Evolutionary conservation across 768 basidiomycete genomes (phyloP), one percentile per base, ranked within the genome.

Genomic region (Kwoniella pini): DNA sequence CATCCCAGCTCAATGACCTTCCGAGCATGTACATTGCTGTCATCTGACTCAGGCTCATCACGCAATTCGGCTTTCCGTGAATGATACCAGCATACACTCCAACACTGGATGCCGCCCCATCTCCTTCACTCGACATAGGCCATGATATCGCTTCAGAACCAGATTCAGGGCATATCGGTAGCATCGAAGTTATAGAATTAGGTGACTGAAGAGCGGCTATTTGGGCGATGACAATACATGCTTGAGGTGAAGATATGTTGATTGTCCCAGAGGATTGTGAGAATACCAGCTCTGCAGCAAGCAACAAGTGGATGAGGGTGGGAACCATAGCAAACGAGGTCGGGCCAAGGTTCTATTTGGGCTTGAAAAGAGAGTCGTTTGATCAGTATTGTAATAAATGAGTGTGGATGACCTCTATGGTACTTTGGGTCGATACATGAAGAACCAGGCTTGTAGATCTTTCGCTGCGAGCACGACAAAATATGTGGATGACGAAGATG

Each of bases 21-120:
- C 72, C 69, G 1, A 70, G 51, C 1, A 70, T 54, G 43, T 70
- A 73, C 54, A 65, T 63, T 3, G 61, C 72, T 40, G 69, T 69
- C 60, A 68, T 68, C 44, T 70, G 69, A 28, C 53, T 64, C 33
- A 73, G 24, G 9, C 49, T 45, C 50, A 69, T 60, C 19, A 65
- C 69, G 45, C 72, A 73, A 1, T 64, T 62, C 6, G 68, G 40
- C 21, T 38, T 38, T 4, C 36, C 58, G 3, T 64, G 64, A 17
- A 26, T 50, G 10, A 70, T 11, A 2, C 58, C 28, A 17, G 43
- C 65, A 33, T 73, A 73, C 26, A 73, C 58, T 2, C 62, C 72
- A 36, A 73, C 50, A 44, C 63, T 63, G 11, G 64, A 67, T 22
- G 55, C 54, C 0, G 60, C 59, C 6, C 72, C 72, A 21, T 64